A percentile compares a stretch with the other conserved stretches of the same genome.
Evolutionary conservation across 139 green algal species (phyloP).

Genomic region (Chlamydomonas schloesseri): DNA sequence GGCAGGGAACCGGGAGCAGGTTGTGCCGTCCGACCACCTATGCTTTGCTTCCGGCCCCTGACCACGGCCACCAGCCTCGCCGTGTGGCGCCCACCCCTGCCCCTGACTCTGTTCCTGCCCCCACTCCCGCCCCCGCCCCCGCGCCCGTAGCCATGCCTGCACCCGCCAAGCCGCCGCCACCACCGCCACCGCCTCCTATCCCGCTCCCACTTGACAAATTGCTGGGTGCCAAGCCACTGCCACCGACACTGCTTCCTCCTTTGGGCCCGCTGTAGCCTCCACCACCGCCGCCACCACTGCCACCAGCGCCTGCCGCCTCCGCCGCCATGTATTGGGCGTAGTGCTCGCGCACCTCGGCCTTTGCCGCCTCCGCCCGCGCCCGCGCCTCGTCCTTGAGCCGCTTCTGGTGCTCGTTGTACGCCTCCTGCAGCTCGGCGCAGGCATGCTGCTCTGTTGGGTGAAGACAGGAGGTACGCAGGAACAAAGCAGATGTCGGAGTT

Average conservation of each 20-base stretch:
- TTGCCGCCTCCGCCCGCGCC: neutral
- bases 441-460: conserved; percentile 37
- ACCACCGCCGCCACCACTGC: neutral
- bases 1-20: too few species aligned
- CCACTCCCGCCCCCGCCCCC: neutral
- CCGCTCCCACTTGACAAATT: neutral
- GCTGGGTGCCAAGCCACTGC: too few species aligned
- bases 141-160: neutral
- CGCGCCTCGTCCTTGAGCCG: conserved; percentile 9
- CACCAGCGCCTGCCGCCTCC: neutral
- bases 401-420: conserved; percentile 40
- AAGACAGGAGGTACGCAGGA: neutral
- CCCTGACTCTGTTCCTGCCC: neutral
- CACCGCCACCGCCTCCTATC: neutral
- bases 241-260: too few species aligned
- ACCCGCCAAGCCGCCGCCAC: neutral
- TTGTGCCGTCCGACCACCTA: too few species aligned
- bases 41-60: too few species aligned
- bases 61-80: too few species aligned
- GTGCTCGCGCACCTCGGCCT: conserved; percentile 12
- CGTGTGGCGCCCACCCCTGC: neutral
- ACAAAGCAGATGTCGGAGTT: too few species aligned
- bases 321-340: neutral
- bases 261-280: neutral
- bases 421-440: conserved; percentile 20